A percentile compares a stretch with the other conserved stretches of the same genome.
phyloP scores from a whole-genome alignment of 2,329 filamentous ascomycete genomes.

The Neonectria hederae region DNA sequence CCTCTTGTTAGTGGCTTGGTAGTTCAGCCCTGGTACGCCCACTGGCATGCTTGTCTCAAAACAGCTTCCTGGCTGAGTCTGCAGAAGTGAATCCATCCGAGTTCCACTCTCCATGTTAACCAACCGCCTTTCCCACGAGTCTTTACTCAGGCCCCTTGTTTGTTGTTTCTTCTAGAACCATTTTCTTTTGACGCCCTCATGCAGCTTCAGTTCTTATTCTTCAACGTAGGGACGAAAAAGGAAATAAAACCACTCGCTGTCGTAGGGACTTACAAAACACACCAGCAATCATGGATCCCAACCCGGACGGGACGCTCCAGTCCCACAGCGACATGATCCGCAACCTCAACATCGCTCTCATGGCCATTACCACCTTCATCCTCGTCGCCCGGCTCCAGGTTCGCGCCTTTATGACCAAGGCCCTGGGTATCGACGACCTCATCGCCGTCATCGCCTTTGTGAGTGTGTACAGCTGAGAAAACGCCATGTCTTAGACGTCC shows the following conservation, averaged over 20 bases:
- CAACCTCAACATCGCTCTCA: slow-evolving; percentile 33
- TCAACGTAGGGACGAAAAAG: neutral
- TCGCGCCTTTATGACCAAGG: slow-evolving; percentile 31
- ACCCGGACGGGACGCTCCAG: neutral
- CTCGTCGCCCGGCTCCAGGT: slow-evolving; percentile 33
- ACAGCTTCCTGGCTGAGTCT: neutral
- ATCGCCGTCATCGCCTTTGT: slow-evolving; percentile 36
- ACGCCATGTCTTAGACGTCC: neutral
- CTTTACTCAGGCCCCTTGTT: too few relatives aligned
- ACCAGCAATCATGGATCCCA: neutral
- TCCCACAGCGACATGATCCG: slow-evolving; percentile 26
- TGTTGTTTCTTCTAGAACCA: neutral
- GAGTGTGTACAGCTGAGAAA: neutral
- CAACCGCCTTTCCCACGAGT: neutral
- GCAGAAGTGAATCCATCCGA: neutral
- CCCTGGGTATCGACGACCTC: slow-evolving; percentile 35
- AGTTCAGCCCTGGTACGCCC: neutral
- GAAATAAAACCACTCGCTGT: neutral
- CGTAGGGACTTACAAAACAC: neutral
- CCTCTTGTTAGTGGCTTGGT: neutral
- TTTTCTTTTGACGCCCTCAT: neutral
- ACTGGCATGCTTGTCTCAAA: slow-evolving; percentile 1
- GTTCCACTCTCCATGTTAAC: neutral
- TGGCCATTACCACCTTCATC: slow-evolving; percentile 32
- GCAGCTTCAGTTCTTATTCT: neutral